Evolutionary conservation across 2,329 filamentous ascomycete species (phyloP), one percentile per base, ranked within the genome.

Genomic region (Neobulgaria alba): DNA sequence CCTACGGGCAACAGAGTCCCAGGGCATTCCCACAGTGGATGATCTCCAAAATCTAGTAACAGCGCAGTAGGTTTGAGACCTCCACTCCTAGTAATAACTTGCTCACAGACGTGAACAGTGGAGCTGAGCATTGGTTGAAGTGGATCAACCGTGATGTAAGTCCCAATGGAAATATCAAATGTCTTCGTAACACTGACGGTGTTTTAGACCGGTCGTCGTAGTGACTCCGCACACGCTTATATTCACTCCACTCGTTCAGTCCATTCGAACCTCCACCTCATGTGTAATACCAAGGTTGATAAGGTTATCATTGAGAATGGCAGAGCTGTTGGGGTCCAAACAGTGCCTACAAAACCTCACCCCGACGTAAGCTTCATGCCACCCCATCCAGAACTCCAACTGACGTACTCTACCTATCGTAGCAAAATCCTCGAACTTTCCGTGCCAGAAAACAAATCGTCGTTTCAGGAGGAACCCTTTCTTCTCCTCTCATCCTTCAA

Each of bases 41-140:
- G 84, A 89, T 57, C 68, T 86, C 3, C 79, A 89, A 58, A 84
- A 89, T 54, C 65, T 88, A 38, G 66, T 64, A 19, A 84, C 79
- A 1, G 79, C 65, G 33, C 69, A 73, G 54, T 56, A 52, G 39
- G 53, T 48, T 26, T 26, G 12, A 26, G 7, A 17, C 33, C 8
- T 19, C 10, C n/a, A n/a, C 16, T 2, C n/a, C 18, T n/a, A 3
- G 4, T 19, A 3, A 26, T 10, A 21, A 15, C 19, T 21, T 10
- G 16, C 32, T 16, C 23, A 32, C 42, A 19, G 49, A 18, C 16
- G 16, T 36, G 17, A 14, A 9, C n/a, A 57, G 54, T 41, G 84
- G 84, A 47, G 84, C 82, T 33, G 82, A 88, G 63, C 83, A 88
- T 50, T 89, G 84, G 84, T 66, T 89, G 41, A 88, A 89, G 63